phyloP scores from a whole-genome alignment of 2,329 filamentous ascomycete species.

The Talaromyces sp. region DNA sequence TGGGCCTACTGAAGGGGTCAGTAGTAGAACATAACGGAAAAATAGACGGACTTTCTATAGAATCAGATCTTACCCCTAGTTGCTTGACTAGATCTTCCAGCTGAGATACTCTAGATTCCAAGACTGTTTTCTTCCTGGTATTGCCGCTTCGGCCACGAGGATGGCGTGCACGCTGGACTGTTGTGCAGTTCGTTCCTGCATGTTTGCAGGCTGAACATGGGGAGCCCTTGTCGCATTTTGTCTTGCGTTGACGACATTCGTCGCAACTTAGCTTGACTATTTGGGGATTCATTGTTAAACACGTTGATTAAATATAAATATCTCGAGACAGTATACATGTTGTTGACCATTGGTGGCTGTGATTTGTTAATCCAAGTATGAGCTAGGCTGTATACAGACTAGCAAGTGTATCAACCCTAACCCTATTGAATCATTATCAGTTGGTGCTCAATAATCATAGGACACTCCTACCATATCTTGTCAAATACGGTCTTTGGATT shows the following conservation, averaged over 20 bases:
- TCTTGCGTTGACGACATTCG: constrained; percentile 4
- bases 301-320: neutral
- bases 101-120: neutral
- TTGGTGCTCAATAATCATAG: too few relatives aligned
- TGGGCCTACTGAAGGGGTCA: neutral
- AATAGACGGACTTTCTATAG: neutral
- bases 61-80: neutral
- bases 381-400: neutral
- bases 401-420: neutral
- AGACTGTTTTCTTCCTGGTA: neutral
- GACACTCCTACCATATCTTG: too few relatives aligned
- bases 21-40: neutral
- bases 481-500: too few relatives aligned
- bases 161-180: neutral
- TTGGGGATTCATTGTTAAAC: neutral
- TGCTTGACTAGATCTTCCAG: neutral
- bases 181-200: constrained; percentile 1
- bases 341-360: neutral
- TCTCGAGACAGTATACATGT: neutral
- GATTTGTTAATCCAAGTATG: neutral
- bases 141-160: constrained; percentile 4
- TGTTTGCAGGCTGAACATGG: constrained; percentile 6
- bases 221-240: constrained; percentile 1
- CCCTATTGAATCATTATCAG: too few relatives aligned
- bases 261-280: neutral